Evolutionary conservation across 352 stramenopile species (phyloP).

Genomic region (Pythium angustatum): DNA sequence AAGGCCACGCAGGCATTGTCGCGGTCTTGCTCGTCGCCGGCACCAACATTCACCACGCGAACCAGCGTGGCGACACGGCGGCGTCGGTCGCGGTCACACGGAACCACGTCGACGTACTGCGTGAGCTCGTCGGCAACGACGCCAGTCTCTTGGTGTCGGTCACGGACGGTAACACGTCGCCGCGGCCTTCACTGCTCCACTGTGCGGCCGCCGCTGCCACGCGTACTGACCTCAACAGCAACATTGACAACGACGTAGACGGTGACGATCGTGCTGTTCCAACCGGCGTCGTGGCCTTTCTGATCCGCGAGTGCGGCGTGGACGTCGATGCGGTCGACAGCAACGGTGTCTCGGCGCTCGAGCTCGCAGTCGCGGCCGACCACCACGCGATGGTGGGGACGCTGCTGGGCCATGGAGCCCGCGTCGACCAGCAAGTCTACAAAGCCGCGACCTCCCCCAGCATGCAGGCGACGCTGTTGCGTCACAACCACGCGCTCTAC

Average conservation of each 20-base stretch:
- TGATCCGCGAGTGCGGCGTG: not conserved
- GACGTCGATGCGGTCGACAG: constrained; percentile 4
- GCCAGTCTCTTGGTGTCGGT: not conserved
- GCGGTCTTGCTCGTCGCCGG: not conserved
- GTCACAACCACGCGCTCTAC: constrained; percentile 16
- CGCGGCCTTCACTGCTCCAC: constrained; percentile 1
- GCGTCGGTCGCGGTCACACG: not conserved
- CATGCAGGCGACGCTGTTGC: constrained; percentile 3
- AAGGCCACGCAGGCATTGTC: not conserved
- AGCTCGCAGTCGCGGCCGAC: not conserved
- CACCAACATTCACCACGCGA: not conserved
- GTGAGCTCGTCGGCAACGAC: not conserved
- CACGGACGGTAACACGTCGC: not conserved
- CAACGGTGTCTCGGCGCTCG: not conserved
- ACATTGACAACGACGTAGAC: no score
- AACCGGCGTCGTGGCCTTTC: not conserved
- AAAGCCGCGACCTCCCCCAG: not conserved
- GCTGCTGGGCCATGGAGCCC: not conserved
- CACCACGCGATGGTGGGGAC: not conserved
- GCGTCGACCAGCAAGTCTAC: not conserved
- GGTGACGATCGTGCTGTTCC: no score
- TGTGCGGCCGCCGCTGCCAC: not conserved
- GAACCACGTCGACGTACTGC: constrained; percentile 6
- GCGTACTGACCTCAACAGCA: no score
- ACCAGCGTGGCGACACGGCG: not conserved